Percentiles rank a stretch among this genome's conserved stretches.
Conservation (phyloP, 2,329 filamentous ascomycete genomes). For the Colletotrichum sp. region DNA sequence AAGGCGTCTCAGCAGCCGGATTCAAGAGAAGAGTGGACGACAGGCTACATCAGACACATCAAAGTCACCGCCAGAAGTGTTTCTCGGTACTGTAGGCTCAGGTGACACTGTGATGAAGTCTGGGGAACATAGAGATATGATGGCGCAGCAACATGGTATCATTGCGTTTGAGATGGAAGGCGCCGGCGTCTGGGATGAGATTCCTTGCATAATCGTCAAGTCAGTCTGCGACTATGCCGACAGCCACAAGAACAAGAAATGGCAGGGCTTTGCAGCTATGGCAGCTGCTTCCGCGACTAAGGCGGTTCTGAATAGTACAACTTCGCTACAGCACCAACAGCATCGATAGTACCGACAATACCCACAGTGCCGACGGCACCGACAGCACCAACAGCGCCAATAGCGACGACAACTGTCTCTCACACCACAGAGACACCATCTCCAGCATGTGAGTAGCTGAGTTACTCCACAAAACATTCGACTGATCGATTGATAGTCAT, state of each 20-base stretch:
- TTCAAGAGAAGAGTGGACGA: too few species aligned
- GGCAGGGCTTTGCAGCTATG: slow-evolving; percentile 10
- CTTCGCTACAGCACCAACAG: background rate
- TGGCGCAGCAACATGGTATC: background rate
- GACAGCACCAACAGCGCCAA: too few species aligned
- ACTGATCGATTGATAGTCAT: background rate
- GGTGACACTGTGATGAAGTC: slow-evolving; percentile 37
- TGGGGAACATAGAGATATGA: background rate
- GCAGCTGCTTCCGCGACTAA: slow-evolving; percentile 36
- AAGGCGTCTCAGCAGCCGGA: background rate
- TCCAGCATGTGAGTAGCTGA: background rate
- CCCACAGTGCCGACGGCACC: too few species aligned
- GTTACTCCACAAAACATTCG: accelerated
- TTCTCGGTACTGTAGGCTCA: slow-evolving; percentile 15
- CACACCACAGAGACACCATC: background rate
- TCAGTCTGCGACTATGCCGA: slow-evolving; percentile 24
- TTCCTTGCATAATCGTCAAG: background rate
- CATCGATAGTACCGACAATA: too few species aligned
- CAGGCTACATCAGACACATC: background rate
- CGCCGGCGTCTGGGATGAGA: background rate
- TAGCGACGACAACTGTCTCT: too few species aligned
- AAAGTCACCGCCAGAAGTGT: background rate
- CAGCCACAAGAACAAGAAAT: slow-evolving; percentile 3
- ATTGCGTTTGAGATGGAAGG: slow-evolving; percentile 10
- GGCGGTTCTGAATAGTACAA: slow-evolving; percentile 20